Base-by-base conservation (phyloP, 345 rosid species). In the Heritiera littoralis region DNA sequence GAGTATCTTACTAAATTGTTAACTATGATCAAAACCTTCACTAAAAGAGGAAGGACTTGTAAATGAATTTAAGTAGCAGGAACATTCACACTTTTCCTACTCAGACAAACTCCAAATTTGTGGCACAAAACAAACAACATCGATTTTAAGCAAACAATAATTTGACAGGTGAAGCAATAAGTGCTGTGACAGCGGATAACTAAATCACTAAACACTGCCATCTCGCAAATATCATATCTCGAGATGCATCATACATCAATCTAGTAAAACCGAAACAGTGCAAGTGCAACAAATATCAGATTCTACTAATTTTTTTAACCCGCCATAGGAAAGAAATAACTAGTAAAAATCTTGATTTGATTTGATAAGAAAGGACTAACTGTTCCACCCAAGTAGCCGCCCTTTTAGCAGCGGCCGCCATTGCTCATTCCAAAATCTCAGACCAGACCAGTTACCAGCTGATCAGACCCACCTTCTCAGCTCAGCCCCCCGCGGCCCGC, bases 341-440 rank as follows among this genome's bases (percentile, higher is more conserved):
- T 32, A 54, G 8, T 35, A 7, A 73, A 73, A 40, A 56, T n/a
- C 9, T 54, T 30, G 41, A 67, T 12, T 46, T 55, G 82, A 79
- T 70, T 75, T 63, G 85, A 82, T 56, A 20, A 66, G 68, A 41
- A 17, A 32, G n/a, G 79, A 60, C 52, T 54, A 45, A 68, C 74
- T 51, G 56, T 68, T 60, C 11, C 43, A 43, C 28, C 43, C 32
- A 11, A 52, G 74, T 20, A 72, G 74, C 82, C 77, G 77, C 73
- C 77, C 67, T 71, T 71, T 68, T 51, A 45, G 43, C 61, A 74
- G 64, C 28, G 35, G 80, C 85, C 82, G 85, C 75, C 82, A 79
- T 58, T 72, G 23, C 65, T 23, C 32, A 41, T 66, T n/a, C 40
- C 74, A 52, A 75, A 45, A 10, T 51, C 60, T 52, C 71, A 71